Evolutionary conservation across 2,329 filamentous ascomycete genomes (phyloP).

Genomic region (Ceratocystis diversiconidia): DNA sequence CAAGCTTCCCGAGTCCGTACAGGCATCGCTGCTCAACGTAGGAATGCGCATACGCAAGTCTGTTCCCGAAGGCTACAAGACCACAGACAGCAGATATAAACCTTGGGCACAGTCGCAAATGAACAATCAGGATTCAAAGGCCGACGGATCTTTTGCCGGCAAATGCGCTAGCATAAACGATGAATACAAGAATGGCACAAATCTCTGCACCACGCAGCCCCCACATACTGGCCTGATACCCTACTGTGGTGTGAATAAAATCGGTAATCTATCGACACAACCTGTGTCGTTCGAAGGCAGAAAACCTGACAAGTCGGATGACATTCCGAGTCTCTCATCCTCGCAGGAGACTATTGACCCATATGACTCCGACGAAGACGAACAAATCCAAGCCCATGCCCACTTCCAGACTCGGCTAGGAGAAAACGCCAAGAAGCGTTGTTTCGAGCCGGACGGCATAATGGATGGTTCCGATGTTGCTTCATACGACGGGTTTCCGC

Average conservation of each 20-base stretch:
- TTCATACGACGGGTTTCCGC: not conserved
- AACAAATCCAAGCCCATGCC: conserved; percentile 23
- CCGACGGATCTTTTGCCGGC: no score
- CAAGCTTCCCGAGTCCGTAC: conserved; percentile 48
- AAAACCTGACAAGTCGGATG: conserved; percentile 14
- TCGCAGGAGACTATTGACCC: conserved; percentile 41
- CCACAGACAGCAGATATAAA: conserved; percentile 24
- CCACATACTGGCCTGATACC: conserved; percentile 53
- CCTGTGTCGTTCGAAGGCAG: conserved; percentile 28
- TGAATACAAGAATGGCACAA: no score
- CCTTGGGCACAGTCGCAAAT: not conserved
- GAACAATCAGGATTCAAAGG: no score
- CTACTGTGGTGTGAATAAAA: conserved; percentile 67
- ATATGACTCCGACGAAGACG: conserved; percentile 18
- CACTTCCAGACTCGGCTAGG: not conserved
- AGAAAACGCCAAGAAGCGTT: conserved; percentile 30
- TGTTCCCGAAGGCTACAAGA: conserved; percentile 89
- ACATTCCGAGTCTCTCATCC: conserved; percentile 36
- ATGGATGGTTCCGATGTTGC: conserved; percentile 7
- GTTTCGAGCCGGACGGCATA: conserved; percentile 31
- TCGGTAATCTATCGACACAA: conserved; percentile 54
- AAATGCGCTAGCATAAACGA: no score
- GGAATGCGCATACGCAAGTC: conserved; percentile 92
- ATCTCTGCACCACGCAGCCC: conserved; percentile 22
- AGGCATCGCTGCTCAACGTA: conserved; percentile 75